Base-by-base conservation (phyloP, 2,329 filamentous ascomycete genomes). In the Aspergillus bombycis region DNA sequence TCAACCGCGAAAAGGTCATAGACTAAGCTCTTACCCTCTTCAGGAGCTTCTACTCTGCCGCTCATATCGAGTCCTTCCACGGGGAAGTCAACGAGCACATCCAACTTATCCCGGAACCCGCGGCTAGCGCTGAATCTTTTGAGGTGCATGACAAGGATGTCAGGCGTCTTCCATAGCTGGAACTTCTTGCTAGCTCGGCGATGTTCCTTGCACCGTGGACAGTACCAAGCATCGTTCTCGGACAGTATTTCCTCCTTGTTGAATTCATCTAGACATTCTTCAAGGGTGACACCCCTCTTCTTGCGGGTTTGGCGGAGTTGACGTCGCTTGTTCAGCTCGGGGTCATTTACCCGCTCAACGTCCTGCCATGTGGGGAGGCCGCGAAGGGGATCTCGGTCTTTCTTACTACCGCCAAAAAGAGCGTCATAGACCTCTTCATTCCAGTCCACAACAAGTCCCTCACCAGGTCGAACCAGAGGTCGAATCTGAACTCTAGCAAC, bases 191-290 rank as follows among this genome's bases (percentile, higher is more conserved):
- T 94, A 23, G 95, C 95, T 64, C 93, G 89, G 19, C 93, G 89
- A 72, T 96, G 91, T 71, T 97, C 92, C 77, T 98, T 98, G 84
- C 95, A 99, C 34, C 93, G 88, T 62, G 93, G 94, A 74, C 95
- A 99, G 76, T 96, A 98, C 95, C 95, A 99, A 64, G 93, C 94
- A 75, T 99, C 96, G 74, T 96, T 91, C 76, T 97, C 93, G 0
- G 94, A 97, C 5, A 99, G 83, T 16, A 97, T 89, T 78, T 99
- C 95, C 64, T 94, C 91, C 75, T 94, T 94, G 74, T 95, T 92
- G 70, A 97, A 98, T 78, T 98, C 95, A 63, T 94, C 91, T 60
- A 99, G 86, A 74, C 95, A 99, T 70, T 97, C 93, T 26, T 95
- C 91, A 5, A 99, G 84, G 0, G 89, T 89, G 68, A 97, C 89